phyloP scores from a whole-genome alignment of 352 stramenopile genomes.

The Globisporangium lucens region DNA sequence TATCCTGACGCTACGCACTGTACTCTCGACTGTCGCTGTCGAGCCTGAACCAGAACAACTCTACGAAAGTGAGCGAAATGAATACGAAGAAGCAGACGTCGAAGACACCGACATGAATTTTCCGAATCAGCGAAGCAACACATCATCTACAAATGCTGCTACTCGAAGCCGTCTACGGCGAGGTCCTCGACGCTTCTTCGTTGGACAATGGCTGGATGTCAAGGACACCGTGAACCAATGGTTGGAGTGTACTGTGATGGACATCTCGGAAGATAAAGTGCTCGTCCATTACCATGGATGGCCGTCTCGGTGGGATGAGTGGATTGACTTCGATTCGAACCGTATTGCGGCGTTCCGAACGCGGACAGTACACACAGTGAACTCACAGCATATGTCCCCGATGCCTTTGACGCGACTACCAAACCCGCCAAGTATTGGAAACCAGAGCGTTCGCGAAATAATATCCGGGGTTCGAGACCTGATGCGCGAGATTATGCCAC shows the following conservation, averaged over 20 bases:
- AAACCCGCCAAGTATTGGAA: conserved; percentile 44
- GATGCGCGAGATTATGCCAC: conserved; percentile 70
- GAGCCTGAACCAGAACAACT: not conserved
- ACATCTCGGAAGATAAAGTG: conserved; percentile 83
- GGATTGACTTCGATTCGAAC: conserved; percentile 93
- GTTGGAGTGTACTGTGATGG: conserved; percentile 96
- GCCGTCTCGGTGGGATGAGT: conserved; percentile 97
- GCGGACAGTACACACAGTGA: conserved; percentile 69
- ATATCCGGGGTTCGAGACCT: conserved; percentile 56
- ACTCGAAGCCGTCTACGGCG: conserved; percentile 18
- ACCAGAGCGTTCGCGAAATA: conserved; percentile 42
- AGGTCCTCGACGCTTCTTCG: conserved; percentile 57
- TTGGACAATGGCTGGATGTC: conserved; percentile 97
- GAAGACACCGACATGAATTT: not conserved
- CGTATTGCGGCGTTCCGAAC: conserved; percentile 95
- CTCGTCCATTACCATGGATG: conserved; percentile 97
- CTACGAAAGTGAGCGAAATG: not conserved
- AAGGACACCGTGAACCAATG: conserved; percentile 98
- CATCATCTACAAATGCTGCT: not conserved
- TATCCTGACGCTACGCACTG: conserved; percentile 49
- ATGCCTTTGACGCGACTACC: conserved; percentile 48
- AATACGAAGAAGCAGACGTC: not conserved
- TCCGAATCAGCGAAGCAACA: not conserved
- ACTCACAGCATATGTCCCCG: conserved; percentile 52
- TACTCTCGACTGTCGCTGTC: conserved; percentile 39